Base-by-base conservation (phyloP, 768 basidiomycete genomes). In the Botryobasidium botryosum region DNA sequence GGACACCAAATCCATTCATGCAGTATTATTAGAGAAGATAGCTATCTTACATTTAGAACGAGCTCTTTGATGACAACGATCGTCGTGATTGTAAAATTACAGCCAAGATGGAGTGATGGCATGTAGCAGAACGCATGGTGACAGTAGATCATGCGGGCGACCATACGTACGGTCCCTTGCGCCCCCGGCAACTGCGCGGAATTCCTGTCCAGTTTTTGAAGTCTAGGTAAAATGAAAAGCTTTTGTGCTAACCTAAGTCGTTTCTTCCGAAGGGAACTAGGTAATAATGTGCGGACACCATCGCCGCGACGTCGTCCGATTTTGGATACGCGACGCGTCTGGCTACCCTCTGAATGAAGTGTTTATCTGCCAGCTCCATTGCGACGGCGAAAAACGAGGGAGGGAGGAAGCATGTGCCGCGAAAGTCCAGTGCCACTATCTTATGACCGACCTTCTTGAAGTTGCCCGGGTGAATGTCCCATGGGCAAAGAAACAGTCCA, bases 401-500 rank as follows among this genome's bases (percentile, higher is more conserved):
- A 6, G 43, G 43, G 7, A 44, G 33, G 33, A 44, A 44, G 43
- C 12, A 44, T 10, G 12, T 13, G 31, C 31, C 43, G 13, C 35
- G 18, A 25, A 45, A 45, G n/a, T 45, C 35, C 1, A 45, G 29
- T 25, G 24, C 44, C 35, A 45, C 44, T 10, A 45, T 7, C 23
- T 23, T 38, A 17, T 36, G n/a, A 5, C 18, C 35, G 15, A 6
- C 33, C 35, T 45, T 45, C 44, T 35, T 45, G 44, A 45, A 45
- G n/a, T 45, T 35, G 29, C 29, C 44, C 5, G 32, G 44, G 7
- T 36, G 4, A 5, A 45, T 33, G 24, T 45, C 44, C 4, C 21
- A 35, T 5, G 35, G 32, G 35, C 44, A 45, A 45, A 45, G 44
- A 6, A 35, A 21, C 3, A 45, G 44, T 15, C 44, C 35, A 13